These are phyloP conservation scores for Pleurotus pulmonarius DNA, from an alignment of 768 basidiomycete genomes.

Conservation along the genomic window DNA sequence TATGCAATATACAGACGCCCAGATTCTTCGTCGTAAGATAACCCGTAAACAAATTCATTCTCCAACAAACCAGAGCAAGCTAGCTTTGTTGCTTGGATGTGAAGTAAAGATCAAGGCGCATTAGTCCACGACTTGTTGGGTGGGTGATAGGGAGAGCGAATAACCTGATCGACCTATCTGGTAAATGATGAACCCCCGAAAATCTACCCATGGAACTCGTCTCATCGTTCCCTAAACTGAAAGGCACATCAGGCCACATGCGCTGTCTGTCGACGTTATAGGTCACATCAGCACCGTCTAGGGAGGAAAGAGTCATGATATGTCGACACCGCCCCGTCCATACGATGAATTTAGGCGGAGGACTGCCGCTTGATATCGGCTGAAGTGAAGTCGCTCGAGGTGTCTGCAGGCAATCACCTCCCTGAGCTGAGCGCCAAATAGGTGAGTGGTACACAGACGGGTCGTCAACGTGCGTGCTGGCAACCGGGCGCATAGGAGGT, in stretches of 20 bases:
- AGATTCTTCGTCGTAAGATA: slow-evolving; percentile 5
- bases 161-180: too few species aligned
- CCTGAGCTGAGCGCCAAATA: too few species aligned
- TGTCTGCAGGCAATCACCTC: too few species aligned
- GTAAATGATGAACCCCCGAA: neutral
- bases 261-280: neutral
- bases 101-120: neutral
- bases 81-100: neutral
- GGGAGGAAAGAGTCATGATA: neutral
- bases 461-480: too few species aligned
- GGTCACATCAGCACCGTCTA: neutral
- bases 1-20: neutral
- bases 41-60: neutral
- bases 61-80: neutral
- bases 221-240: neutral
- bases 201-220: neutral
- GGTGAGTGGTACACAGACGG: too few species aligned
- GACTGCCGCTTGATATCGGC: too few species aligned
- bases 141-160: neutral
- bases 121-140: neutral
- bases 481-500: too few species aligned
- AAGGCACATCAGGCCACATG: neutral
- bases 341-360: neutral
- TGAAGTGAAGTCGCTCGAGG: too few species aligned
- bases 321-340: neutral